Percentiles rank a stretch among this genome's conserved stretches.
These are phyloP conservation scores for Pinus taeda DNA, from an alignment of 75 land plant species.

Conservation along the genomic window DNA sequence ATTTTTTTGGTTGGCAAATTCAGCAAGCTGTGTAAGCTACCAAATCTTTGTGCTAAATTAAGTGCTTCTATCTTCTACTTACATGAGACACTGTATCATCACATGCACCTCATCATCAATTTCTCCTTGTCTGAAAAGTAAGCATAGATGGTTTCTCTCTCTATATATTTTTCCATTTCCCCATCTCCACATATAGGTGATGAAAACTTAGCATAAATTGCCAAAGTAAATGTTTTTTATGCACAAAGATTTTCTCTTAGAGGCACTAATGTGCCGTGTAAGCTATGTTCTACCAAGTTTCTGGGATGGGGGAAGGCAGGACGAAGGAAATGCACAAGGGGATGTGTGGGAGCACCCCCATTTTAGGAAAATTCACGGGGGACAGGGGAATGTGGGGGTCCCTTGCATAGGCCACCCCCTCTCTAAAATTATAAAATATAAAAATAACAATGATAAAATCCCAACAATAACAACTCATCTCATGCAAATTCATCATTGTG, in stretches of 20 bases:
- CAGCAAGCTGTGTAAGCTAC: neutral
- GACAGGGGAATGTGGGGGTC: no score
- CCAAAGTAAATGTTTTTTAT: neutral
- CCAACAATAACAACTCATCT: no score
- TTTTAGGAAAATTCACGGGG: no score
- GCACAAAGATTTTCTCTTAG: neutral
- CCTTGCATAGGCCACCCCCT: no score
- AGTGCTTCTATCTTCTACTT: neutral
- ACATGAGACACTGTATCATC: neutral
- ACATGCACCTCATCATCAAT: neutral
- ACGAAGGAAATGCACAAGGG: no score
- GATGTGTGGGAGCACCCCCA: no score
- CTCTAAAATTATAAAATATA: no score
- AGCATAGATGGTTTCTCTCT: neutral
- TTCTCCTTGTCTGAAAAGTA: neutral
- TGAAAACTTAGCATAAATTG: neutral
- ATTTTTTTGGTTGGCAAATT: neutral
- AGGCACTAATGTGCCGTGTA: neutral
- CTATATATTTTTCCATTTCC: neutral
- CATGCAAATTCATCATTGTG: no score
- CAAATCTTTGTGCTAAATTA: neutral
- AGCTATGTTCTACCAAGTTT: no score
- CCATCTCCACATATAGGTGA: neutral
- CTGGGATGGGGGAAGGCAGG: no score
- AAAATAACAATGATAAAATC: no score